Base-by-base conservation (phyloP, 805 yeast species). In the Sugiyamaella floridensis region DNA sequence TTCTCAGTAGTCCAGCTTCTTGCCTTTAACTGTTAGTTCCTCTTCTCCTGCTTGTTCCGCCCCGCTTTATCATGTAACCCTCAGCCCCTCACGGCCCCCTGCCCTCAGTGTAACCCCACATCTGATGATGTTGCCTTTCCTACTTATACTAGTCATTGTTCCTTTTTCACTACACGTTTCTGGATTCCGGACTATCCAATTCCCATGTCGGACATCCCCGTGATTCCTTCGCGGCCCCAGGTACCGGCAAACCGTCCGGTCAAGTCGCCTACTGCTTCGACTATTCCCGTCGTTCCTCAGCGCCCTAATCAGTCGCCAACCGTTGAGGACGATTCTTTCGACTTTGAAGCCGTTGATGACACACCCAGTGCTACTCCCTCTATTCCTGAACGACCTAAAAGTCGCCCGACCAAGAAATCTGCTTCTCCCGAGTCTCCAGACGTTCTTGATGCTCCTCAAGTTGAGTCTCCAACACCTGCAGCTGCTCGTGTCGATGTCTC, bases 361-460 rank as follows among this genome's bases (percentile, higher is more conserved):
- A 16, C 10, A 12, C 41, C 41, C 7, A 37, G n/a, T 15, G 41
- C 41, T 37, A 37, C 16, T 7, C 41, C 41, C 22, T 14, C 16
- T 18, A 40, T 47, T 16, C 50, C 50, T 2, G n/a, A 20, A 12
- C 43, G 50, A 14, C 50, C 50, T 44, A 19, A 15, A 9, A 15
- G 29, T 10, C 19, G 18, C 14, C 47, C 40, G 2, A 7, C 29
- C 20, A 43, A 22, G 41, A 43, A 15, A 43, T n/a, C 43, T 29
- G n/a, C 20, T 29, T 11, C 41, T 10, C 12, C 45, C 14, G 49
- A 46, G 2, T 46, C 49, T 37, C 15, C 43, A 11, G 32, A n/a
- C 12, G 29, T 28, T 9, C 14, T 3, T 37, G 32, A 46, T 2
- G 43, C 8, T 18, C 15, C 44, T n/a, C n/a, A n/a, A 6, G 26